phyloP scores from a whole-genome alignment of 2,329 filamentous ascomycete species.

The Sordariomycetes sp. region DNA sequence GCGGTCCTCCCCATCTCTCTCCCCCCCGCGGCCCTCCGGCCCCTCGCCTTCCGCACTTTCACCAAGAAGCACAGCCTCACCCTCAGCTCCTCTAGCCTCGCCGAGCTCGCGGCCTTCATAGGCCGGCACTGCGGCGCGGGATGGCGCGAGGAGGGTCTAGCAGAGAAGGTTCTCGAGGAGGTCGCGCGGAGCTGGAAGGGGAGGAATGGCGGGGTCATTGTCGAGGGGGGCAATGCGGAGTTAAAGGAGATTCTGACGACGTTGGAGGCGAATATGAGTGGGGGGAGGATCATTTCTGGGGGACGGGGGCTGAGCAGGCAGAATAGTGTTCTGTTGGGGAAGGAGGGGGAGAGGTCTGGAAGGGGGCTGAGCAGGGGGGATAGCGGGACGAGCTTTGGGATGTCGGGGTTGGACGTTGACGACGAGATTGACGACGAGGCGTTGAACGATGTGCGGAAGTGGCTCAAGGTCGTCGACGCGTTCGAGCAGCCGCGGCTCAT shows the following conservation, averaged over 20 bases:
- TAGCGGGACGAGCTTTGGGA: conserved; percentile 52
- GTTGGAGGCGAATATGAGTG: conserved; percentile 77
- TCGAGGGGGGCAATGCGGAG: conserved; percentile 65
- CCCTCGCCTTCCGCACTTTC: conserved; percentile 86
- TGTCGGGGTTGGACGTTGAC: conserved; percentile 38
- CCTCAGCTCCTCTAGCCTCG: conserved; percentile 73
- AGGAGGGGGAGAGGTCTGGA: conserved; percentile 35
- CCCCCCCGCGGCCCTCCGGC: conserved; percentile 73
- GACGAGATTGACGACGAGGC: conserved; percentile 47
- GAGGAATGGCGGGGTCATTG: conserved; percentile 75
- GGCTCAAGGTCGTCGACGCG: conserved; percentile 72
- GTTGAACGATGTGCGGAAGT: conserved; percentile 58
- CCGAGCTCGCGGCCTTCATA: conserved; percentile 77
- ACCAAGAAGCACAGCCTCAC: conserved; percentile 97
- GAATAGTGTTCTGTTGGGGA: conserved; percentile 50
- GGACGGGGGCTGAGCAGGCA: conserved; percentile 45
- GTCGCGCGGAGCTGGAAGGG: conserved; percentile 87
- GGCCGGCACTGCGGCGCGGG: conserved; percentile 87
- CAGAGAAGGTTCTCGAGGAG: conserved; percentile 86
- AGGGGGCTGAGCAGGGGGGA: conserved; percentile 38
- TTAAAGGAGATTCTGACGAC: conserved; percentile 74
- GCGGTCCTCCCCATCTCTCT: conserved; percentile 79
- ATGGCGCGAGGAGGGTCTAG: conserved; percentile 92
- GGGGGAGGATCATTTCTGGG: conserved; percentile 53
- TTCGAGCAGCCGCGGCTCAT: conserved; percentile 72